These are phyloP conservation scores for Lentinus tigrinus DNA, from an alignment of 768 basidiomycete genomes.

Conservation along the genomic window DNA sequence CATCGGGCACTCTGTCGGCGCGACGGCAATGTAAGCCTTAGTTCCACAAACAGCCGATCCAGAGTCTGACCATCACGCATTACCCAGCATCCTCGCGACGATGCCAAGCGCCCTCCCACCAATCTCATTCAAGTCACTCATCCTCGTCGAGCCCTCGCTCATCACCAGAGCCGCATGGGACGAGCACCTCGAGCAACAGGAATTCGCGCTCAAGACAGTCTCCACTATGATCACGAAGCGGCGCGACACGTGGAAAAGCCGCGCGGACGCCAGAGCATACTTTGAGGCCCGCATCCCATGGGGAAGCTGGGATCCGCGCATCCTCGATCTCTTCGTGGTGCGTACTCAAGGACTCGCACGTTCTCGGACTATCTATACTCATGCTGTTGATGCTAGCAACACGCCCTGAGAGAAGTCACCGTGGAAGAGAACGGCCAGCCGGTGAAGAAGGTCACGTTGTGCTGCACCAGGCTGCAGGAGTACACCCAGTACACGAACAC, in stretches of 20 bases:
- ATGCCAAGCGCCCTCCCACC: neutral
- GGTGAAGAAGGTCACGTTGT: neutral
- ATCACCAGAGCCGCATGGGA: conserved; percentile 9
- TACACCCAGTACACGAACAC: neutral
- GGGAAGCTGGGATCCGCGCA: conserved; percentile 8
- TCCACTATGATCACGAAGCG: conserved; percentile 5
- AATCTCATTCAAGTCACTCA: neutral
- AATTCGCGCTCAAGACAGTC: conserved; percentile 2
- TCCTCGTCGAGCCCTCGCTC: conserved; percentile 2
- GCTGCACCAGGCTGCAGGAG: conserved; percentile 12
- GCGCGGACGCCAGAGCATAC: conserved; percentile 7
- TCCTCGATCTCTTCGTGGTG: conserved; percentile 12
- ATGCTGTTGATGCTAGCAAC: too few species aligned
- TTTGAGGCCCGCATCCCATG: conserved; percentile 13
- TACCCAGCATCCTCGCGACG: neutral
- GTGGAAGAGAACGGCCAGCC: neutral
- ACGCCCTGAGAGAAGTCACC: neutral
- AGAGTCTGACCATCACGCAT: neutral
- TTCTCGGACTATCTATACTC: too few species aligned
- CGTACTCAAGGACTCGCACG: too few species aligned
- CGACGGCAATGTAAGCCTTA: conserved; percentile 2
- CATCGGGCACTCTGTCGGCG: conserved; percentile 13
- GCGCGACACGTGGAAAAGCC: conserved; percentile 6
- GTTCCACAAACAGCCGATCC: neutral
- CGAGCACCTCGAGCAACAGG: conserved; percentile 1